Conservation (phyloP, 2,329 filamentous ascomycete genomes). For the Neofusicoccum sp. region DNA sequence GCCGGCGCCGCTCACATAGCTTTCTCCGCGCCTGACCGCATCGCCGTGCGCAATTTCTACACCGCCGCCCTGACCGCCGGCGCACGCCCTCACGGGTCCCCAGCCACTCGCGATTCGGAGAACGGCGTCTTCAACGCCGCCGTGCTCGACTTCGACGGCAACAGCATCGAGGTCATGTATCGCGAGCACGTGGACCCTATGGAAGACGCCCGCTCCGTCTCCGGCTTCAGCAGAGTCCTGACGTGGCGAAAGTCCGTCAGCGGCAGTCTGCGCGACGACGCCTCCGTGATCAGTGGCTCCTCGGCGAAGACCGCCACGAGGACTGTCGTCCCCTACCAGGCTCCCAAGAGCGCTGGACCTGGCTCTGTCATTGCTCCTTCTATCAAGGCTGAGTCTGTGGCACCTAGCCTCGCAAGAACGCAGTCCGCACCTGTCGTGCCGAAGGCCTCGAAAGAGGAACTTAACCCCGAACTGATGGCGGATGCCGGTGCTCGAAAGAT, state of each 20-base stretch:
- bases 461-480: slow-evolving; percentile 35
- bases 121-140: slow-evolving; percentile 61
- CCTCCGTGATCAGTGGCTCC: slow-evolving; percentile 19
- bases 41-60: slow-evolving; percentile 70
- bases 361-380: slow-evolving; percentile 27
- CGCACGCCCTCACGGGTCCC: slow-evolving; percentile 57
- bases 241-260: slow-evolving; percentile 36
- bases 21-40: slow-evolving; percentile 65
- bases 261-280: slow-evolving; percentile 30
- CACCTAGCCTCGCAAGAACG: slow-evolving; percentile 30
- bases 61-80: slow-evolving; percentile 65
- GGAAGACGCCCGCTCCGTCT: slow-evolving; percentile 33
- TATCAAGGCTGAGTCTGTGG: slow-evolving; percentile 22
- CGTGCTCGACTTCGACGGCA: slow-evolving; percentile 76
- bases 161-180: slow-evolving; percentile 77
- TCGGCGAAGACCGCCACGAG: slow-evolving; percentile 23
- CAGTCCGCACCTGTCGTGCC: slow-evolving; percentile 32
- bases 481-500: slow-evolving; percentile 61
- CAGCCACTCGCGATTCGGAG: slow-evolving; percentile 52
- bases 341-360: slow-evolving; percentile 17
- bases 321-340: slow-evolving; percentile 20
- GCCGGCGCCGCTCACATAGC: slow-evolving; percentile 61
- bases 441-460: slow-evolving; percentile 25
- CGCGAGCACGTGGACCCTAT: slow-evolving; percentile 41
- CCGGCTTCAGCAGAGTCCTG: slow-evolving; percentile 46